Evolutionary conservation across 2,329 filamentous ascomycete genomes (phyloP).

Genomic region (Alternaria longipes): DNA sequence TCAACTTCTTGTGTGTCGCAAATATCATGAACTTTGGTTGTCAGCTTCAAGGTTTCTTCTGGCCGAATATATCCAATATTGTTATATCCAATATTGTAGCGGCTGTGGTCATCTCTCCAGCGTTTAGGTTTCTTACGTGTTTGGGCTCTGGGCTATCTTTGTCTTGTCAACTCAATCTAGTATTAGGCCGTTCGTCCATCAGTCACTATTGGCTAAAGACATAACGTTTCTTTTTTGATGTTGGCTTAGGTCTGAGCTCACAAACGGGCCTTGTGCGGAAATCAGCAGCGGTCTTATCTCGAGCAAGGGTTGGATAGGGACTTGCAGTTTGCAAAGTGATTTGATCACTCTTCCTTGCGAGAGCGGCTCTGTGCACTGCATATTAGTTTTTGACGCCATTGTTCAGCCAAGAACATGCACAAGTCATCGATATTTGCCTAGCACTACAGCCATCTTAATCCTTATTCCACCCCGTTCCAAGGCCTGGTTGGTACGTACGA

Average conservation of each 20-base stretch:
- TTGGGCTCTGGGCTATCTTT: background rate
- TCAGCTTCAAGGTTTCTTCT: background rate
- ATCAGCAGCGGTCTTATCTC: background rate
- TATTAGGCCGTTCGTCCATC: background rate
- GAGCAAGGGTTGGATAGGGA: background rate
- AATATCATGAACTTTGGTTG: background rate
- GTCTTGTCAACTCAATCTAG: background rate
- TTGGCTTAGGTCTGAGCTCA: background rate
- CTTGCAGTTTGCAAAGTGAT: background rate
- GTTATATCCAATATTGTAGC: background rate
- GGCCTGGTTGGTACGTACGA: background rate
- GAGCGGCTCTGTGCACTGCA: background rate
- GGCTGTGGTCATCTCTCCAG: background rate
- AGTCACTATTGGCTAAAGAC: background rate
- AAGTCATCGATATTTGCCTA: background rate
- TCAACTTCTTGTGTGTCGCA: background rate
- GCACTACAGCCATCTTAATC: background rate
- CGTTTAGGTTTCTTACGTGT: background rate
- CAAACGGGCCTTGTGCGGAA: background rate
- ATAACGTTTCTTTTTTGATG: background rate
- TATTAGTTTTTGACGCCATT: background rate
- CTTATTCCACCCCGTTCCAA: background rate
- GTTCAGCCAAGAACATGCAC: background rate
- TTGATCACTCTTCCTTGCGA: background rate
- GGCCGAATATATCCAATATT: background rate